Conservation (phyloP, 1,139 yeast genomes). For the Candida sp. region DNA sequence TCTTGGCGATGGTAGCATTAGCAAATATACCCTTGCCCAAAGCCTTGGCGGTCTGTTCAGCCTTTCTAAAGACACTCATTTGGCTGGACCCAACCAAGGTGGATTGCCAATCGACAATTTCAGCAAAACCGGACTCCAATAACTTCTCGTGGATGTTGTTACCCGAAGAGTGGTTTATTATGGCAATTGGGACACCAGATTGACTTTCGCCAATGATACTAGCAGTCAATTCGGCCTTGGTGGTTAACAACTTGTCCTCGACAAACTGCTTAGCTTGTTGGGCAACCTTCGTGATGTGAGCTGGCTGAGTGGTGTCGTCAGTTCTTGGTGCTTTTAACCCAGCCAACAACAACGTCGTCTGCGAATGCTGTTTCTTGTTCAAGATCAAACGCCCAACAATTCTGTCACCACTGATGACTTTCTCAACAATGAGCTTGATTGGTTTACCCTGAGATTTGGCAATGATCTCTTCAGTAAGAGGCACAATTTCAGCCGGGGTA, state of each 20-base stretch:
- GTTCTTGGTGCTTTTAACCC: constrained; percentile 80
- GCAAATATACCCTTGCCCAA: constrained; percentile 70
- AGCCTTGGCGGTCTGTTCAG: constrained; percentile 71
- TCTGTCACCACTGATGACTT: constrained; percentile 81
- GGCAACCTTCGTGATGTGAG: constrained; percentile 60
- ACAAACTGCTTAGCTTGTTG: constrained; percentile 71
- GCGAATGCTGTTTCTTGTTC: constrained; percentile 44
- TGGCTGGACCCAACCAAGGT: constrained; percentile 66
- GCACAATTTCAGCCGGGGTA: constrained; percentile 25
- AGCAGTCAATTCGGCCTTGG: constrained; percentile 55
- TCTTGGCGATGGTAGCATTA: constrained; percentile 25
- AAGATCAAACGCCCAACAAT: constrained; percentile 60
- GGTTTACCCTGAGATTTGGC: constrained; percentile 41
- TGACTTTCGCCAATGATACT: constrained; percentile 64
- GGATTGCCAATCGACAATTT: constrained; percentile 85
- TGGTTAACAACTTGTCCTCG: constrained; percentile 68
- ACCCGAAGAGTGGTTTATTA: constrained; percentile 72
- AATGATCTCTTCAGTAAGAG: constrained; percentile 41
- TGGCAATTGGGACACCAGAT: constrained; percentile 64
- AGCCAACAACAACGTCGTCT: constrained; percentile 68
- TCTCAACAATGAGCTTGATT: constrained; percentile 67
- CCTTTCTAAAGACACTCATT: constrained; percentile 65
- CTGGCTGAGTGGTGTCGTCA: constrained; percentile 44
- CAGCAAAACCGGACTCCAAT: constrained; percentile 72
- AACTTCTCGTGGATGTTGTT: constrained; percentile 70